Percentiles rank a stretch among this genome's conserved stretches.
Conservation (phyloP, 2,329 filamentous ascomycete species). For the Leptographium procerum region DNA sequence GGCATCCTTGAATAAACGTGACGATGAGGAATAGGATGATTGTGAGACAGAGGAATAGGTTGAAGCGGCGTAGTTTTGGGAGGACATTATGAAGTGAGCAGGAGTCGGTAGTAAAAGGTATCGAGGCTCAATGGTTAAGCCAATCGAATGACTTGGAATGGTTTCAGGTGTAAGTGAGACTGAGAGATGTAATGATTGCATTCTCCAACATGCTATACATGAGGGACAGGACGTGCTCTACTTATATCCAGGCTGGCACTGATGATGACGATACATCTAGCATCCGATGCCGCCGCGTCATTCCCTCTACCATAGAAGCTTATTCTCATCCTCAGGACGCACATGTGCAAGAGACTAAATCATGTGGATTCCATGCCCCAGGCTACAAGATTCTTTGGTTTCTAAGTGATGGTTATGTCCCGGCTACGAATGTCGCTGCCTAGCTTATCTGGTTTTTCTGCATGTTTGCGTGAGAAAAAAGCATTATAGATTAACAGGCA, state of each 20-base stretch:
- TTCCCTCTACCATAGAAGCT: not conserved
- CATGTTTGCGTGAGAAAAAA: not conserved
- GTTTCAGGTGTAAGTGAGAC: not conserved
- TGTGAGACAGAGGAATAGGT: conserved; percentile 17
- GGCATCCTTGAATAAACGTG: not conserved
- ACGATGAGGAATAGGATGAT: conserved; percentile 1
- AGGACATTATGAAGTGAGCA: not conserved
- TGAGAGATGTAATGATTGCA: not conserved
- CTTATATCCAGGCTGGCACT: not conserved
- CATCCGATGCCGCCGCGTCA: not conserved
- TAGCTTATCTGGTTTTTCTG: not conserved
- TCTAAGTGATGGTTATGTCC: too few relatives aligned
- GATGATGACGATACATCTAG: not conserved
- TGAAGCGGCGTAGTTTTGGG: conserved; percentile 19
- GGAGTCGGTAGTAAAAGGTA: not conserved
- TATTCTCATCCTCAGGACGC: too few relatives aligned
- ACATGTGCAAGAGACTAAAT: not conserved
- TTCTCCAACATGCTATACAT: not conserved
- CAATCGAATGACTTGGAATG: not conserved
- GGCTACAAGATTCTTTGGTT: too few relatives aligned
- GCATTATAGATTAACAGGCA: not conserved
- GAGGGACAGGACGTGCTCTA: not conserved
- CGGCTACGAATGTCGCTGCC: not conserved
- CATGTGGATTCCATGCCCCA: too few relatives aligned
- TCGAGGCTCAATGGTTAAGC: not conserved